These are phyloP conservation scores for Cyclocybe cylindracea DNA, from an alignment of 768 basidiomycete genomes.

Conservation along the genomic window DNA sequence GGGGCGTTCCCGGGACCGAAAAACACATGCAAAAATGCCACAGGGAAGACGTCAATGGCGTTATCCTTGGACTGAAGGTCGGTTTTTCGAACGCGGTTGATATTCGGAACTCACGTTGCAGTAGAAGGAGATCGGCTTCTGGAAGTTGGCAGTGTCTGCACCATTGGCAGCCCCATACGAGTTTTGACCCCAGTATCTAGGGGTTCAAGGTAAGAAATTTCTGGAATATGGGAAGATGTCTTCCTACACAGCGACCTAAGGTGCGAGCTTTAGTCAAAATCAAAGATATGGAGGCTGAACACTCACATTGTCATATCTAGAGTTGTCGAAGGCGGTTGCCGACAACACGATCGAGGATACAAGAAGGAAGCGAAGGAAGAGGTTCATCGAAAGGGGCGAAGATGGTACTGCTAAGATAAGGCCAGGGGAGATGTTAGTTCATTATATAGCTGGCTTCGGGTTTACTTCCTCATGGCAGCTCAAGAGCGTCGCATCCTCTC, in stretches of 20 bases:
- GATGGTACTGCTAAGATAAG: too few species aligned
- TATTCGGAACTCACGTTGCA: constrained; percentile 47
- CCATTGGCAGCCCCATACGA: constrained; percentile 63
- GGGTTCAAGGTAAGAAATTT: neutral
- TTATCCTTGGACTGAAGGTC: constrained; percentile 45
- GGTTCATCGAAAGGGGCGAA: neutral
- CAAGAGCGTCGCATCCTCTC: neutral
- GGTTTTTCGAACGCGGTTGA: neutral
- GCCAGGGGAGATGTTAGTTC: too few species aligned
- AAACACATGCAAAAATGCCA: constrained; percentile 71
- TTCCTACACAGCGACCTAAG: constrained; percentile 57
- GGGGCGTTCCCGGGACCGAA: constrained; percentile 64
- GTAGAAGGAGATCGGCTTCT: constrained; percentile 64
- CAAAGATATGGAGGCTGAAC: neutral
- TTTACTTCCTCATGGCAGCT: neutral
- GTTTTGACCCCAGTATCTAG: constrained; percentile 76
- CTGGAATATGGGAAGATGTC: neutral
- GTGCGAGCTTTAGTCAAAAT: neutral
- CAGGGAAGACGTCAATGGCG: constrained; percentile 66
- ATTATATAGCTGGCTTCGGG: too few species aligned
- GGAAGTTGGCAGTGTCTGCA: constrained; percentile 51
- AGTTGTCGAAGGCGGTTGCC: constrained; percentile 50
- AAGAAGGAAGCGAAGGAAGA: constrained; percentile 2
- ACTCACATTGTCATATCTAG: constrained; percentile 64
- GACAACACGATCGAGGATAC: constrained; percentile 5